A percentile compares a stretch with the other conserved stretches of the same genome.
Conservation (phyloP, 148 eudicot genomes). For the Bassia scoparia region DNA sequence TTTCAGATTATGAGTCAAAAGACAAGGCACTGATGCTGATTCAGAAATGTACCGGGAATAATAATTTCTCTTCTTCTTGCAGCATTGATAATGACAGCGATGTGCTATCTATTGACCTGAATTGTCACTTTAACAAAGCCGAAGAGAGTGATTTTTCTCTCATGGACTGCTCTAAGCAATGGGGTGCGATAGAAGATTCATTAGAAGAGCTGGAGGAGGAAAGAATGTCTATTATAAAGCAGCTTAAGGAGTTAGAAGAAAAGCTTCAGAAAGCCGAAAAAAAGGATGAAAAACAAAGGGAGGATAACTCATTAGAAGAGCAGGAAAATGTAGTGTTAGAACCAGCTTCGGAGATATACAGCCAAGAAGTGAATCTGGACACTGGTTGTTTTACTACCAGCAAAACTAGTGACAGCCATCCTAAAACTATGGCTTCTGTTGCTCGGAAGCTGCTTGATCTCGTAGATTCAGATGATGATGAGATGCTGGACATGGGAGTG, state of each 20-base stretch:
- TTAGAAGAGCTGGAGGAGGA: conserved; percentile 67
- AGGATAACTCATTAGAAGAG: conserved; percentile 10
- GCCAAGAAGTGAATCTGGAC: conserved; percentile 26
- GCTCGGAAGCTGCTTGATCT: conserved; percentile 38
- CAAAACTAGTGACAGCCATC: conserved; percentile 9
- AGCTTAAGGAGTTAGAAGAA: conserved; percentile 81
- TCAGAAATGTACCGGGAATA: conserved; percentile 38
- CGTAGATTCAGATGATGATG: conserved; percentile 23
- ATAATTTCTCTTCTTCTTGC: conserved; percentile 47
- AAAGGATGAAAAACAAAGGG: conserved; percentile 44
- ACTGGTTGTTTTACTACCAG: conserved; percentile 10
- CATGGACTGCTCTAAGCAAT: conserved; percentile 30
- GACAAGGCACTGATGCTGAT: conserved; percentile 48
- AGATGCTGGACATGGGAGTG: conserved; percentile 33
- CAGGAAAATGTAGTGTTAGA: conserved; percentile 22
- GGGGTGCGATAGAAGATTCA: conserved; percentile 42
- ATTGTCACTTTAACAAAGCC: conserved; percentile 22
- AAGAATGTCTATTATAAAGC: conserved; percentile 67
- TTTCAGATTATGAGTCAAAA: conserved; percentile 54
- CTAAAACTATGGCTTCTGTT: conserved; percentile 26
- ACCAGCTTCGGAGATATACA: conserved; percentile 21
- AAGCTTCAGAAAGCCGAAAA: conserved; percentile 61
- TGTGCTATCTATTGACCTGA: conserved; percentile 62
- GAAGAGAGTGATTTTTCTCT: conserved; percentile 22
- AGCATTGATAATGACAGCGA: conserved; percentile 80